These are phyloP conservation scores for Tolypocladium cylindrosporum DNA, from an alignment of 2,329 filamentous ascomycete genomes.

Conservation along the genomic window DNA sequence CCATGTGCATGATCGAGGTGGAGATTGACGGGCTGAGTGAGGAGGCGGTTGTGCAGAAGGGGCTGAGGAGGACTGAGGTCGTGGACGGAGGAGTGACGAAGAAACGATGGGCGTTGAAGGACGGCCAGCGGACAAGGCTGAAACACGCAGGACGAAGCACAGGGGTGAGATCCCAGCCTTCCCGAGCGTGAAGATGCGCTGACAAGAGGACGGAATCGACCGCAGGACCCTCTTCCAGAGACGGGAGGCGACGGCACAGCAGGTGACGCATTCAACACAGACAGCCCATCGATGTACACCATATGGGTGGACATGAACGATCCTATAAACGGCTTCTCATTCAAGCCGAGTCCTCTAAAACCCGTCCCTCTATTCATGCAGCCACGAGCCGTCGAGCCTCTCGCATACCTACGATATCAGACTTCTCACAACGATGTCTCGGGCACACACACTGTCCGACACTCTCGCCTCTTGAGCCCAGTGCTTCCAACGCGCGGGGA, in stretches of 20 bases:
- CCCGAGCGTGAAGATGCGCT: background rate
- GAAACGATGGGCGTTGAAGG: constrained; percentile 24
- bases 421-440: background rate
- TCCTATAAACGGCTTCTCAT: constrained; percentile 34
- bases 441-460: background rate
- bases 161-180: background rate
- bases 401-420: background rate
- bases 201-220: background rate
- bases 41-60: constrained; percentile 26
- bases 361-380: constrained; percentile 40
- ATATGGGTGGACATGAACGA: constrained; percentile 42
- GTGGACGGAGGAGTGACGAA: constrained; percentile 37
- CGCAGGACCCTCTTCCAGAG: background rate
- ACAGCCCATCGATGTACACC: constrained; percentile 10
- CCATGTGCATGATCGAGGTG: constrained; percentile 30
- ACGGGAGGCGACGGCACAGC: background rate
- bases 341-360: constrained; percentile 38
- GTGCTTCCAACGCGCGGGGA: background rate
- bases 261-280: constrained; percentile 8
- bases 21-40: constrained; percentile 24
- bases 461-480: background rate
- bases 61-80: constrained; percentile 30
- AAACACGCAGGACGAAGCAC: background rate
- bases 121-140: constrained; percentile 16
- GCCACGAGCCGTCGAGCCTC: background rate